These are phyloP conservation scores for Russula olivacea DNA, from an alignment of 768 basidiomycete genomes.

Conservation along the genomic window DNA sequence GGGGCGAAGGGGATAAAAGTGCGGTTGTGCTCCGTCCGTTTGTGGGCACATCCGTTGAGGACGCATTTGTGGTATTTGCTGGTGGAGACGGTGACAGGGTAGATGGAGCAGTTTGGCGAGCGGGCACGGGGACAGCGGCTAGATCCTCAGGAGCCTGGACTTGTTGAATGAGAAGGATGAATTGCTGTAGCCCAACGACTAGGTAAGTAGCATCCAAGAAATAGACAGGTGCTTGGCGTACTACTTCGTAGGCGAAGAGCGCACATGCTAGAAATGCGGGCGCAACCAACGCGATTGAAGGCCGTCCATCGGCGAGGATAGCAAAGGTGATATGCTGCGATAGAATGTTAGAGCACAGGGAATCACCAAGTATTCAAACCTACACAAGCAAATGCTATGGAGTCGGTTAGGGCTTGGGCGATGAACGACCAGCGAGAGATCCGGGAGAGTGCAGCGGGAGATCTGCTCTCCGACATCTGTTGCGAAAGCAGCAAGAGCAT, in stretches of 20 bases:
- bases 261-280: conserved; percentile 81
- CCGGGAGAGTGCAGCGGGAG: conserved; percentile 70
- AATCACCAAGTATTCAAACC: conserved; percentile 9
- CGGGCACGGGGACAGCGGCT: conserved; percentile 29
- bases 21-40: conserved; percentile 3
- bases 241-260: conserved; percentile 77
- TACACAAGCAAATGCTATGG: conserved; percentile 74
- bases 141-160: conserved; percentile 73
- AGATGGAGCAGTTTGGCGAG: conserved; percentile 24
- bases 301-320: conserved; percentile 73
- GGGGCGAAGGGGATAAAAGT: conserved; percentile 18
- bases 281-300: conserved; percentile 74
- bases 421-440: conserved; percentile 83
- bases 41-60: conserved; percentile 6
- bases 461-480: conserved; percentile 70
- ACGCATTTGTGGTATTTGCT: background rate
- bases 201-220: background rate
- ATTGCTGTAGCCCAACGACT: conserved; percentile 52
- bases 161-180: conserved; percentile 70
- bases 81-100: conserved; percentile 22
- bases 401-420: conserved; percentile 71
- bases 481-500: conserved; percentile 64
- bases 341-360: background rate
- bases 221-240: conserved; percentile 33
- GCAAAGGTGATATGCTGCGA: conserved; percentile 75